A percentile compares a stretch with the other conserved stretches of the same genome.
Conservation (phyloP, 2,329 filamentous ascomycete species). For the Cladobotryum mycophilum region DNA sequence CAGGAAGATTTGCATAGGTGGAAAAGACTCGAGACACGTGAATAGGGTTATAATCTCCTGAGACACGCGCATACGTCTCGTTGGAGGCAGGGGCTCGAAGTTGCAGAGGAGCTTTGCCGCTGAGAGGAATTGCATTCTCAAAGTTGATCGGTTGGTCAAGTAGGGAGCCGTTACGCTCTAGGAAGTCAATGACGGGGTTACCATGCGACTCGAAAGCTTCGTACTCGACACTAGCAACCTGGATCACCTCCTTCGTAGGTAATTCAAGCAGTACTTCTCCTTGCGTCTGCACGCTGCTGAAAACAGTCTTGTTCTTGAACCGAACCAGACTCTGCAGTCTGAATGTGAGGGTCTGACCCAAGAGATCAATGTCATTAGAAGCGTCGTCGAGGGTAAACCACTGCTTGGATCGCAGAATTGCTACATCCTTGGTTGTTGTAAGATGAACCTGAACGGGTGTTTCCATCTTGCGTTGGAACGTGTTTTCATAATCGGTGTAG, state of each 20-base stretch:
- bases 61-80: conserved; percentile 95
- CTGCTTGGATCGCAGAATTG: conserved; percentile 90
- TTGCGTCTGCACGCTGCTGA: conserved; percentile 84
- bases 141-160: conserved; percentile 97
- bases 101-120: conserved; percentile 80
- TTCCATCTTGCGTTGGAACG: conserved; percentile 96
- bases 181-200: conserved; percentile 94
- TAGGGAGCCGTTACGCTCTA: conserved; percentile 81
- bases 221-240: conserved; percentile 96
- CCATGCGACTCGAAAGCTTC: conserved; percentile 86
- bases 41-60: conserved; percentile 97
- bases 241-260: conserved; percentile 93
- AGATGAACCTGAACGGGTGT: conserved; percentile 92
- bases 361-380: conserved; percentile 69
- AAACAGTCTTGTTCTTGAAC: conserved; percentile 92
- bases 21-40: conserved; percentile 97
- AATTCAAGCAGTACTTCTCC: conserved; percentile 92
- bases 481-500: conserved; percentile 94
- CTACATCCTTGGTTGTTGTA: conserved; percentile 81
- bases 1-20: conserved; percentile 88
- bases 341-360: conserved; percentile 93
- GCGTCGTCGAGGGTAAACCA: conserved; percentile 83
- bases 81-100: conserved; percentile 92
- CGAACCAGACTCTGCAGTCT: conserved; percentile 84
- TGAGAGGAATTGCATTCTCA: conserved; percentile 93